phyloP scores from a whole-genome alignment of 2,329 filamentous ascomycete genomes.

The Leptographium lundbergii region DNA sequence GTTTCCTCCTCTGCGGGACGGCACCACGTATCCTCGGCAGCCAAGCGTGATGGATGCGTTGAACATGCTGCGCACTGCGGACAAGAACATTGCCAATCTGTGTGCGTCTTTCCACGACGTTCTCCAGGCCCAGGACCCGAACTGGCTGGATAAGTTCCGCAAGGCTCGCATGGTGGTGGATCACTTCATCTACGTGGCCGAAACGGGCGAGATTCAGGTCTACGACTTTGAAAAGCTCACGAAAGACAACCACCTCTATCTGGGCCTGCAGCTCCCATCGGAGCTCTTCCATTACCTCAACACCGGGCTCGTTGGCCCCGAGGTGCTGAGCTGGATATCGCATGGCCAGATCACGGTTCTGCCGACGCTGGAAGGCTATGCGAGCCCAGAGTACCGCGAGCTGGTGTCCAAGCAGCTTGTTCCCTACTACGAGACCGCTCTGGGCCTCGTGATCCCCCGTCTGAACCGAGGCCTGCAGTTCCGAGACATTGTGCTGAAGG shows the following conservation, averaged over 20 bases:
- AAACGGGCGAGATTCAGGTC: conserved; percentile 64
- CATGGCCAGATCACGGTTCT: conserved; percentile 65
- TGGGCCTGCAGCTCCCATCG: conserved; percentile 78
- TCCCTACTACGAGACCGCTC: conserved; percentile 60
- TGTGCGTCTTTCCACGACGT: conserved; percentile 74
- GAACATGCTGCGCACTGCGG: conserved; percentile 59
- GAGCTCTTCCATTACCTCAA: conserved; percentile 88
- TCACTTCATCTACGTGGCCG: conserved; percentile 73
- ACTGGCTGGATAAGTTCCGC: conserved; percentile 77
- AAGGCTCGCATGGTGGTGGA: conserved; percentile 75
- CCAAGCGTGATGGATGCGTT: conserved; percentile 62
- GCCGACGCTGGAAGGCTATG: conserved; percentile 76
- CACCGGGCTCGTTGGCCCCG: conserved; percentile 64
- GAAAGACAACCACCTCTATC: conserved; percentile 74
- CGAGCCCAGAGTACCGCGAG: conserved; percentile 66
- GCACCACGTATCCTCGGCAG: conserved; percentile 39
- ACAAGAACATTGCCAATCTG: conserved; percentile 58
- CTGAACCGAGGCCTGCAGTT: conserved; percentile 75
- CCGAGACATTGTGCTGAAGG: conserved; percentile 62
- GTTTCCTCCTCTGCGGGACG: conserved; percentile 64
- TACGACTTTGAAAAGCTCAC: conserved; percentile 63
- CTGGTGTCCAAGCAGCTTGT: conserved; percentile 65
- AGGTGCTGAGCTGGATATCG: conserved; percentile 71
- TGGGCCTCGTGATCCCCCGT: conserved; percentile 66
- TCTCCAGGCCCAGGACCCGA: conserved; percentile 53